phyloP scores from a whole-genome alignment of 352 stramenopile genomes.

The Globisporangium barbulae region DNA sequence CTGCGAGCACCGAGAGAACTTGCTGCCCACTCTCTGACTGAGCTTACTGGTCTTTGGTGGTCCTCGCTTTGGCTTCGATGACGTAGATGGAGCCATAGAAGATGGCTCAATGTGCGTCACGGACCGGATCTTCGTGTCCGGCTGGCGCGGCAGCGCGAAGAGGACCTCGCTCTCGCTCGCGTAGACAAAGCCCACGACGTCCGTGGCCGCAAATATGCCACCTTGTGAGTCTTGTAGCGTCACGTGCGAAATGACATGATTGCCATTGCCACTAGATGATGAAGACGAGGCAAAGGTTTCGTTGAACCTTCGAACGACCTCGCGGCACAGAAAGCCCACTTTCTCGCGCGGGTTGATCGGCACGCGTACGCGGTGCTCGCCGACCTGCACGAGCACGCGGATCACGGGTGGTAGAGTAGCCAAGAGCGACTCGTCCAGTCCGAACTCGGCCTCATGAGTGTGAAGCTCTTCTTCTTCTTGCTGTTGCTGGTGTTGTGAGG shows the following conservation, averaged over 20 bases:
- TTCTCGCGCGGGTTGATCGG: constrained; percentile 51
- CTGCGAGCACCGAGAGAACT: constrained; percentile 37
- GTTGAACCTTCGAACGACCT: constrained; percentile 62
- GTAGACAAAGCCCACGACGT: constrained; percentile 42
- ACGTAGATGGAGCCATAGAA: neutral
- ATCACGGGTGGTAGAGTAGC: constrained; percentile 36
- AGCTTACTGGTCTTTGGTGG: neutral
- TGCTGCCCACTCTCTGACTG: constrained; percentile 5
- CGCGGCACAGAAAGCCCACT: constrained; percentile 38
- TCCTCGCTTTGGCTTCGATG: neutral
- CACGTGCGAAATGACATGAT: constrained; percentile 29
- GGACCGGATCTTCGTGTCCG: constrained; percentile 19
- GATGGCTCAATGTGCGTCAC: constrained; percentile 18
- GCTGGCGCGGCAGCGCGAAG: constrained; percentile 22
- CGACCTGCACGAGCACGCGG: constrained; percentile 52
- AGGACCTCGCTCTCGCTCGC: constrained; percentile 22
- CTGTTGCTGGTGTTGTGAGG: neutral
- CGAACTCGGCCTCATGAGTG: neutral
- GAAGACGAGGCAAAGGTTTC: constrained; percentile 36
- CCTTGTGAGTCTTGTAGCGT: constrained; percentile 57
- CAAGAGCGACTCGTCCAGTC: constrained; percentile 16
- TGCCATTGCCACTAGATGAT: neutral
- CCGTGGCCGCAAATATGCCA: constrained; percentile 42
- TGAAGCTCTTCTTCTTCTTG: neutral
- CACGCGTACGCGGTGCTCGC: constrained; percentile 47